Conservation (phyloP, 2,329 filamentous ascomycete genomes). For the Plenodomus tracheiphilus region DNA sequence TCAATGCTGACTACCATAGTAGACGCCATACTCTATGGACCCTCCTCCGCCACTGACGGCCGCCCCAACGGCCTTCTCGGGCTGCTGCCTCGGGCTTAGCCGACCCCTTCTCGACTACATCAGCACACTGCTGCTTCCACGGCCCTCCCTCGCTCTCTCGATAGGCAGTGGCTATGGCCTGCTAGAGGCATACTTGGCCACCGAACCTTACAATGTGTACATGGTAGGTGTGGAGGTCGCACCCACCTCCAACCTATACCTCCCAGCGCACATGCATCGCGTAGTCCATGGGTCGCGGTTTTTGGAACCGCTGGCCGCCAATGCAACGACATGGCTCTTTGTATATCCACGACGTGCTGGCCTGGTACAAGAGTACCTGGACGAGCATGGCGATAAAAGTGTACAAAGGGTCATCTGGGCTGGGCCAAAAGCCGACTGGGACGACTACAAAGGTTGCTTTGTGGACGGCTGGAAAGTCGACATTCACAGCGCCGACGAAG, state of each 20-base stretch:
- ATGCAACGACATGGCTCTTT: constrained; percentile 56
- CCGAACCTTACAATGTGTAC: constrained; percentile 19
- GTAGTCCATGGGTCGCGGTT: constrained; percentile 51
- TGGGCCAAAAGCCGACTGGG: constrained; percentile 50
- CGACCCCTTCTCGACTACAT: constrained; percentile 31
- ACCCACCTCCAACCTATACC: constrained; percentile 50
- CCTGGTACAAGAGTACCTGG: constrained; percentile 52
- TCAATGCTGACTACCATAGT: too few relatives aligned
- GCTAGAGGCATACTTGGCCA: constrained; percentile 51
- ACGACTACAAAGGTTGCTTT: constrained; percentile 37
- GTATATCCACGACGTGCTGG: constrained; percentile 57
- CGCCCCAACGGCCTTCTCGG: constrained; percentile 29
- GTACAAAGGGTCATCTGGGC: constrained; percentile 49
- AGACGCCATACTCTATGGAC: neutral
- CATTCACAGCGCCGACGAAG: constrained; percentile 22
- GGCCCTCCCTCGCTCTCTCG: constrained; percentile 41
- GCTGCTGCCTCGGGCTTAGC: constrained; percentile 45
- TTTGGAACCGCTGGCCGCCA: constrained; percentile 46
- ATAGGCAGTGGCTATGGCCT: constrained; percentile 58
- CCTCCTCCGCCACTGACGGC: constrained; percentile 19
- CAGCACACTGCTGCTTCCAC: constrained; percentile 23
- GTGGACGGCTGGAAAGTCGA: constrained; percentile 18
- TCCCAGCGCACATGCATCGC: constrained; percentile 48
- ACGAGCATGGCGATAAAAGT: constrained; percentile 28
- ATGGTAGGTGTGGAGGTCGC: constrained; percentile 55